Evolutionary conservation across 2,329 filamentous ascomycete species (phyloP).

Genomic region (Colletotrichum truncatum): DNA sequence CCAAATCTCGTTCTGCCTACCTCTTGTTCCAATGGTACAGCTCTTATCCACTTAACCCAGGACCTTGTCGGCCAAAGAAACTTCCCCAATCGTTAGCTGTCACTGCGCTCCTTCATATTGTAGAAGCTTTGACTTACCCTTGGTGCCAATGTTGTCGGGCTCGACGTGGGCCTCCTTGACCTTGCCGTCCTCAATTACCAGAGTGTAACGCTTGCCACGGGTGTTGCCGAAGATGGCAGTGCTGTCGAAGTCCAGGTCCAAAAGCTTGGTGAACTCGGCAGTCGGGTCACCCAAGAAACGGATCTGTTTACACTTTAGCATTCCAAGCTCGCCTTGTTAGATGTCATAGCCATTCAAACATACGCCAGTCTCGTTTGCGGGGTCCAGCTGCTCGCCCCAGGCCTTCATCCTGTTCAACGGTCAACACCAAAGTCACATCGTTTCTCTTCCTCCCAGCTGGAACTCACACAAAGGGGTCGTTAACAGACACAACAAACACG

Average conservation of each 20-base stretch:
- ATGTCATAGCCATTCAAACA: slow-evolving; percentile 44
- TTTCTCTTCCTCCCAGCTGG: neutral
- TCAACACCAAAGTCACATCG: slow-evolving; percentile 21
- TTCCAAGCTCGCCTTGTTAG: neutral
- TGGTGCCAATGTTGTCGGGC: slow-evolving; percentile 85
- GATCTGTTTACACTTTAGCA: slow-evolving; percentile 64
- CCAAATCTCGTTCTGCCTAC: neutral
- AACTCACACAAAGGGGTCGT: slow-evolving; percentile 91
- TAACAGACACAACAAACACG: slow-evolving; percentile 91
- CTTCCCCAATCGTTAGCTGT: slow-evolving; percentile 38
- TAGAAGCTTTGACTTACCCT: slow-evolving; percentile 62
- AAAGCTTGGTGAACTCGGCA: slow-evolving; percentile 81
- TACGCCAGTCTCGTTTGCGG: slow-evolving; percentile 78
- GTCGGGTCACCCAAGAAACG: slow-evolving; percentile 89
- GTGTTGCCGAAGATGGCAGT: slow-evolving; percentile 81
- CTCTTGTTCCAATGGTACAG: neutral
- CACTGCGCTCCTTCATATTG: no score
- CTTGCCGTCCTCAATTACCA: slow-evolving; percentile 85
- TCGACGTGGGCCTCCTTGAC: slow-evolving; percentile 85
- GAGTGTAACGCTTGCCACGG: slow-evolving; percentile 88
- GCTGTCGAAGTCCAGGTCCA: slow-evolving; percentile 86
- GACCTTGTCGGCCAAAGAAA: slow-evolving; percentile 62
- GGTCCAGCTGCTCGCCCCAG: slow-evolving; percentile 83
- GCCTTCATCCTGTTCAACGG: slow-evolving; percentile 79
- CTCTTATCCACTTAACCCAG: slow-evolving; percentile 42